Evolutionary conservation across 345 rosid genomes (phyloP).

Genomic region (Arabidopsis thaliana): DNA sequence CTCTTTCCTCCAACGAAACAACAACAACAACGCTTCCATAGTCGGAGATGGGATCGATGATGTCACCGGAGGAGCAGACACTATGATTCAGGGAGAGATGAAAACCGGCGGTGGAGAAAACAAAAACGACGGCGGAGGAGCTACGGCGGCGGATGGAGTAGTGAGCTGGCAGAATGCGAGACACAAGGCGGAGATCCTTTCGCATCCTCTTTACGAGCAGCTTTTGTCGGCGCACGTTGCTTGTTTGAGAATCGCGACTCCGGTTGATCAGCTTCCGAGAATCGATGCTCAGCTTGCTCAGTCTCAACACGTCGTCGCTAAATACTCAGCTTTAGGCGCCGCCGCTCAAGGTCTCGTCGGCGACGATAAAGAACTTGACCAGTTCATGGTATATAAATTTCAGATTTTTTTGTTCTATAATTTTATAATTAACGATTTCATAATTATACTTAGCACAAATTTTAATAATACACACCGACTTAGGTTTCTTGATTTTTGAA

Average conservation of each 20-base stretch:
- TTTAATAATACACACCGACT: neutral
- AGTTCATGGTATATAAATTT: constrained; percentile 73
- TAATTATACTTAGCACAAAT: neutral
- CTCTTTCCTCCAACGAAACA: constrained; percentile 53
- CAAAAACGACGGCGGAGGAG: constrained; percentile 53
- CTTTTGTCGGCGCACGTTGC: constrained; percentile 91
- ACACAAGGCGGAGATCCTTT: constrained; percentile 80
- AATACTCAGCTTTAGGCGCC: constrained; percentile 75
- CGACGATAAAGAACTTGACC: constrained; percentile 95
- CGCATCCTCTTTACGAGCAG: constrained; percentile 93
- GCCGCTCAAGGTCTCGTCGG: constrained; percentile 58
- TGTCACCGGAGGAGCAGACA: constrained; percentile 48
- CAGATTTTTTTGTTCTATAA: neutral
- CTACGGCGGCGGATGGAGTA: constrained; percentile 52
- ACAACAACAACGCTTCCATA: constrained; percentile 47
- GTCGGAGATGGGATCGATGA: constrained; percentile 69
- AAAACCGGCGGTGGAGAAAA: constrained; percentile 9
- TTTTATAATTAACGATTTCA: neutral
- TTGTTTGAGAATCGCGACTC: constrained; percentile 88
- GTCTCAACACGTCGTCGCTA: constrained; percentile 89
- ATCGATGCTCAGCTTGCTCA: constrained; percentile 96
- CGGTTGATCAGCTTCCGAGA: constrained; percentile 93
- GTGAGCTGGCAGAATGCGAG: constrained; percentile 91
- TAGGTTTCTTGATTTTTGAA: neutral
- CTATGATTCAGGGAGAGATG: constrained; percentile 56